Percentiles rank a stretch among this genome's conserved stretches.
These are phyloP conservation scores for Mycena alexandri DNA, from an alignment of 768 basidiomycete genomes.

Conservation along the genomic window DNA sequence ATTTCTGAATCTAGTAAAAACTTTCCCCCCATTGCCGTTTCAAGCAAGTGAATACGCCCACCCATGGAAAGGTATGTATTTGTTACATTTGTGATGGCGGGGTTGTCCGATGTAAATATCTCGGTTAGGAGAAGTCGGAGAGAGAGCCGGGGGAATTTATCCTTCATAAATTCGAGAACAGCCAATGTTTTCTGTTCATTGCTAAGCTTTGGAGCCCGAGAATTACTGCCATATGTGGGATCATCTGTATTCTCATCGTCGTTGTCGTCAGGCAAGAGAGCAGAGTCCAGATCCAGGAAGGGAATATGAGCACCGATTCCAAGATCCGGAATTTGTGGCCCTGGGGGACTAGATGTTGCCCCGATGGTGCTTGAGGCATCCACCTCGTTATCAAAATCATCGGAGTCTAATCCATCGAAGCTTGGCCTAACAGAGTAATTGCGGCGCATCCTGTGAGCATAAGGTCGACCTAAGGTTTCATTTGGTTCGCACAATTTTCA, in stretches of 20 bases:
- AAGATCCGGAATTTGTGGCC: not conserved
- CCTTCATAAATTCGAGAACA: constrained; percentile 20
- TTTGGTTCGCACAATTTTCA: no score
- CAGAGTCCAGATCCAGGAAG: not conserved
- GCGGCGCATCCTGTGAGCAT: no score
- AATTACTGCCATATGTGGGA: not conserved
- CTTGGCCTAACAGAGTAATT: not conserved
- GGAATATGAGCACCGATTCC: not conserved
- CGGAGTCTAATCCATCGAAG: not conserved
- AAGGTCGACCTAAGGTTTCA: no score
- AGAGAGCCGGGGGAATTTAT: constrained; percentile 1
- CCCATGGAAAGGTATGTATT: constrained; percentile 2
- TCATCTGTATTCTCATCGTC: no score
- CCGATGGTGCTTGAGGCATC: constrained; percentile 1
- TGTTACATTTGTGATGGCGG: constrained; percentile 6
- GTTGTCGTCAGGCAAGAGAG: not conserved
- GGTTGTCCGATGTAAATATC: constrained; percentile 9
- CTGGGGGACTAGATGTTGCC: constrained; percentile 6
- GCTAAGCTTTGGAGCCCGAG: not conserved
- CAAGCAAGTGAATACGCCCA: not conserved
- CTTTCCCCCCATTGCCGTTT: constrained; percentile 1
- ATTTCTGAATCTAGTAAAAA: not conserved
- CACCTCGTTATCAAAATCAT: no score
- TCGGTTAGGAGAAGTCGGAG: constrained; percentile 2
- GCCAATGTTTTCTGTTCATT: not conserved